Evolutionary conservation across 345 rosid genomes (phyloP).

Genomic region (Boechera stricta): DNA sequence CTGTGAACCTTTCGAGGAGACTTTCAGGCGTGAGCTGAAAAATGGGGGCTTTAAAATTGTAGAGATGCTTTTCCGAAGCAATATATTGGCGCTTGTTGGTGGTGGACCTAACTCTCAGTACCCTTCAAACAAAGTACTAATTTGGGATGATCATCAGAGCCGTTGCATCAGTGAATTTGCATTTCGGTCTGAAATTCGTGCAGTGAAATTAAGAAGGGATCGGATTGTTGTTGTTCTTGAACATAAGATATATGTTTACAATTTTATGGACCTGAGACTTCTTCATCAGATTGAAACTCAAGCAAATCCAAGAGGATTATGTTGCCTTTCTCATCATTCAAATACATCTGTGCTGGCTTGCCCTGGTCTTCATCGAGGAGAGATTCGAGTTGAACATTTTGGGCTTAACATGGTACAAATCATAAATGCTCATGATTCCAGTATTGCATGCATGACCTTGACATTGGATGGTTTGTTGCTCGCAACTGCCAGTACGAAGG

Average conservation of each 20-base stretch:
- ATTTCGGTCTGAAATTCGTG: slow-evolving; percentile 78
- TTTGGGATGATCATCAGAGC: slow-evolving; percentile 91
- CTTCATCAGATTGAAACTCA: slow-evolving; percentile 87
- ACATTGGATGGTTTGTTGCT: slow-evolving; percentile 88
- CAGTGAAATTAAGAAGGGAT: slow-evolving; percentile 74
- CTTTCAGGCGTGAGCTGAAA: slow-evolving; percentile 66
- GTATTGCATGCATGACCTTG: slow-evolving; percentile 76
- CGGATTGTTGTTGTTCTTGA: slow-evolving; percentile 82
- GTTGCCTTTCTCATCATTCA: slow-evolving; percentile 81
- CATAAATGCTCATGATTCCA: slow-evolving; percentile 75
- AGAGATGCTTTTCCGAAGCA: slow-evolving; percentile 90
- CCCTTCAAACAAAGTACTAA: slow-evolving; percentile 78
- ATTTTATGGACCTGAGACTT: slow-evolving; percentile 73
- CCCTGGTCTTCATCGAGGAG: slow-evolving; percentile 77
- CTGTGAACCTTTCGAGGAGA: slow-evolving; percentile 79
- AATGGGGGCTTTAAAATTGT: slow-evolving; percentile 78
- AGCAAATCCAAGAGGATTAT: slow-evolving; percentile 79
- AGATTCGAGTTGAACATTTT: slow-evolving; percentile 77
- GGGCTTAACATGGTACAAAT: slow-evolving; percentile 73
- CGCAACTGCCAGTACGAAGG: slow-evolving; percentile 87
- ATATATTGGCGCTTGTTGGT: slow-evolving; percentile 91
- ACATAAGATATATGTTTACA: slow-evolving; percentile 80
- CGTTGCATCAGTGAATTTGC: slow-evolving; percentile 83
- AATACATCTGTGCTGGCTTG: slow-evolving; percentile 82
- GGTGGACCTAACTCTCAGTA: slow-evolving; percentile 68